Evolutionary conservation across 2,329 filamentous ascomycete species (phyloP).

Genomic region (Phialocephala subalpina): DNA sequence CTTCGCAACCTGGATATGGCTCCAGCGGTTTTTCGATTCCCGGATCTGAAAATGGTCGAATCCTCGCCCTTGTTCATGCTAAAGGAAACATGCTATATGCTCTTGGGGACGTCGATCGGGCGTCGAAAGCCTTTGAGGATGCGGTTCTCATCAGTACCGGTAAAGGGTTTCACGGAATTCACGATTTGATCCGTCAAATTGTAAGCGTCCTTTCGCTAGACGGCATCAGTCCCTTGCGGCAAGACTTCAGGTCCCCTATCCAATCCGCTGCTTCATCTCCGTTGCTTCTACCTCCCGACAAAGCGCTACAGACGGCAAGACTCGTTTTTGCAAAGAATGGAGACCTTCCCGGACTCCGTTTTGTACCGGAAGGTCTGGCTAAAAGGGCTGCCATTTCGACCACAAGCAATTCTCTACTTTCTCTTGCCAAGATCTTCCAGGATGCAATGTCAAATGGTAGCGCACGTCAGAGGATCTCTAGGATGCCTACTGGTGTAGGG

Average conservation of each 20-base stretch:
- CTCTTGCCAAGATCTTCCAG: conserved; percentile 96
- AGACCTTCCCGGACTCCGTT: conserved; percentile 80
- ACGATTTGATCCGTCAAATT: conserved; percentile 80
- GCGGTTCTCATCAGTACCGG: conserved; percentile 90
- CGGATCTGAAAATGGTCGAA: conserved; percentile 87
- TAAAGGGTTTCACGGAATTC: conserved; percentile 72
- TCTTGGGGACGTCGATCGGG: conserved; percentile 80
- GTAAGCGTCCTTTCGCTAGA: conserved; percentile 71
- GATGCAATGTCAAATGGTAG: conserved; percentile 81
- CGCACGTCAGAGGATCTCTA: conserved; percentile 55
- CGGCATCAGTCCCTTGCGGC: conserved; percentile 47
- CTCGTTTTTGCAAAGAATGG: conserved; percentile 82
- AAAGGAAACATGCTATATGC: conserved; percentile 99
- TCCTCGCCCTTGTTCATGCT: conserved; percentile 92
- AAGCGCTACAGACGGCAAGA: conserved; percentile 81
- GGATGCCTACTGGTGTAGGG: conserved; percentile 78
- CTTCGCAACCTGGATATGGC: conserved; percentile 60
- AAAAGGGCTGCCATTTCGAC: conserved; percentile 86
- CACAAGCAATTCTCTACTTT: conserved; percentile 94
- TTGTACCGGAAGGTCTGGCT: conserved; percentile 74
- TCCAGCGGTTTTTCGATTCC: conserved; percentile 87
- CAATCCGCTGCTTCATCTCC: conserved; percentile 50
- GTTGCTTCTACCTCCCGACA: conserved; percentile 82
- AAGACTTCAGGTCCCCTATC: conserved; percentile 30
- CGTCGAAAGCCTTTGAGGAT: conserved; percentile 92